phyloP scores from a whole-genome alignment of 768 basidiomycete genomes.

The Dentipellis fragilis region DNA sequence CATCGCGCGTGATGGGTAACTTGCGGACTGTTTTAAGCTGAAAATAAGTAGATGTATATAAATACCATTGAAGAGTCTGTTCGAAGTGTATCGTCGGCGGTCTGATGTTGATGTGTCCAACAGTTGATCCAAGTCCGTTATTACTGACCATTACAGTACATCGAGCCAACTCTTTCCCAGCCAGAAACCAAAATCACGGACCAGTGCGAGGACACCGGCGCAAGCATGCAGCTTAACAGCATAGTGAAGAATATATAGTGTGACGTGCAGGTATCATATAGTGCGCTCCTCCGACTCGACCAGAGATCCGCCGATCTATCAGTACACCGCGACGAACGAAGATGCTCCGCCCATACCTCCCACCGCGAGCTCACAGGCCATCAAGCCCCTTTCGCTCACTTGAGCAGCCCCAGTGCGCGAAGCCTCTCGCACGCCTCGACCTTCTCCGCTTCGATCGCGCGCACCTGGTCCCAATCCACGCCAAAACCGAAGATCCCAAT shows the following conservation, averaged over 20 bases:
- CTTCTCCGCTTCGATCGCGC: slow-evolving; percentile 56
- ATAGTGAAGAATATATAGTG: not conserved
- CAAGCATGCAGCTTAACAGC: not conserved
- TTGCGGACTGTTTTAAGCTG: too few relatives aligned
- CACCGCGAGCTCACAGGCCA: not conserved
- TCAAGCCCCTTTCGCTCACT: slow-evolving; percentile 15
- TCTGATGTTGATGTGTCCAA: too few relatives aligned
- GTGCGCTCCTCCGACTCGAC: not conserved
- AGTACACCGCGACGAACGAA: not conserved
- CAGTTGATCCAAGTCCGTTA: too few relatives aligned
- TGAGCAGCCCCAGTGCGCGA: slow-evolving; percentile 47
- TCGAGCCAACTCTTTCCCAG: too few relatives aligned
- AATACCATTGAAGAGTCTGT: too few relatives aligned
- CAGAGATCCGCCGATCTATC: not conserved
- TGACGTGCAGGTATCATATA: not conserved
- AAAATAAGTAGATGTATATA: too few relatives aligned
- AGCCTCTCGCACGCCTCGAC: slow-evolving; percentile 74
- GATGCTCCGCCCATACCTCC: not conserved
- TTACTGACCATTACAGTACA: too few relatives aligned
- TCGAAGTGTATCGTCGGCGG: too few relatives aligned
- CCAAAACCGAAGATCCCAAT: slow-evolving; percentile 86
- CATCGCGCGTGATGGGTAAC: too few relatives aligned
- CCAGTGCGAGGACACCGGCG: not conserved
- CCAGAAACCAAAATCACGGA: not conserved
- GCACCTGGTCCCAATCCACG: slow-evolving; percentile 87